phyloP scores from a whole-genome alignment of 805 yeast species.

The Teunomyces funiuensis region DNA sequence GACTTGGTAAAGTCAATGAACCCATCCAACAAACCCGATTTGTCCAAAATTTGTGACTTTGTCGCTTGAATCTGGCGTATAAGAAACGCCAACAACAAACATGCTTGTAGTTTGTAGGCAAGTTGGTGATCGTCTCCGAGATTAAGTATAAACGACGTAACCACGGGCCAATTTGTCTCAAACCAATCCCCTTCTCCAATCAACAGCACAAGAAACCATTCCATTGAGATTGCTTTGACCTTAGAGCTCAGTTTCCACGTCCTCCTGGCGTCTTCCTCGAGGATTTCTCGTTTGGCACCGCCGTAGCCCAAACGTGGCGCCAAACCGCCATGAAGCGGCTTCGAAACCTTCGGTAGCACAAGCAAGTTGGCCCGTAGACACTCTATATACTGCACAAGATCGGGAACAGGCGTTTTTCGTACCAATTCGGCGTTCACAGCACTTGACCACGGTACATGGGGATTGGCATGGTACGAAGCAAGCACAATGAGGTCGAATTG shows the following conservation, averaged over 20 bases:
- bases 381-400: not conserved
- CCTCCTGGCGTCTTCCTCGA: constrained; percentile 24
- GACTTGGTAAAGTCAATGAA: constrained; percentile 25
- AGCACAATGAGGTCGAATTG: constrained; percentile 4
- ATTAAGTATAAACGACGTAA: constrained; percentile 34
- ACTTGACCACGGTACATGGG: constrained; percentile 31
- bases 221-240: constrained; percentile 27
- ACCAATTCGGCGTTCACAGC: constrained; percentile 8
- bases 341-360: not conserved
- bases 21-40: constrained; percentile 27
- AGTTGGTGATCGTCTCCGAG: constrained; percentile 36
- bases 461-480: constrained; percentile 24
- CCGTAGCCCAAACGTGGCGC: constrained; percentile 23
- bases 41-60: constrained; percentile 12
- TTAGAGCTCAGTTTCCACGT: constrained; percentile 27
- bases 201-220: constrained; percentile 20
- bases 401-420: not conserved
- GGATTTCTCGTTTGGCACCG: constrained; percentile 16
- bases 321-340: constrained; percentile 12
- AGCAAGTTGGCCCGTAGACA: not conserved
- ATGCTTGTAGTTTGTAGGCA: constrained; percentile 25
- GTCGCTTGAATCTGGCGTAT: constrained; percentile 6
- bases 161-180: constrained; percentile 20
- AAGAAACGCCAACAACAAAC: constrained; percentile 17
- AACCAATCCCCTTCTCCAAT: constrained; percentile 9